phyloP scores from a whole-genome alignment of 2,329 filamentous ascomycete species.

The Epicoccum nigrum region DNA sequence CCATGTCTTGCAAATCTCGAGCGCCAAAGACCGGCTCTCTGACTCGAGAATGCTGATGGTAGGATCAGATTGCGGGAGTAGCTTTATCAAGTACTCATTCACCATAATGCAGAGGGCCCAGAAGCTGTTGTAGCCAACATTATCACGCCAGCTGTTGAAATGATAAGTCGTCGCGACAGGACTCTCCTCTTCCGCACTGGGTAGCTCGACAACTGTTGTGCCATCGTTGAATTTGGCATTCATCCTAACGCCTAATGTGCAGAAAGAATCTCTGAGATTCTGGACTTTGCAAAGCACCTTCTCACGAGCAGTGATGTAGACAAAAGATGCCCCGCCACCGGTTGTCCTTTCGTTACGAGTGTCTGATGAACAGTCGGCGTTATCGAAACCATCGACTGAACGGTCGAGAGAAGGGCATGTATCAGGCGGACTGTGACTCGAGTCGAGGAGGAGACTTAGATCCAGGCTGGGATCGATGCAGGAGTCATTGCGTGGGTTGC shows the following conservation, averaged over 20 bases:
- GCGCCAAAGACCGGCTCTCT: slow-evolving; percentile 34
- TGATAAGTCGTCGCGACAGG: slow-evolving; percentile 36
- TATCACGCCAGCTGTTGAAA: slow-evolving; percentile 39
- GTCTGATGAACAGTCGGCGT: slow-evolving; percentile 23
- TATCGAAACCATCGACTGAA: slow-evolving; percentile 24
- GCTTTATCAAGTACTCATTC: slow-evolving; percentile 38
- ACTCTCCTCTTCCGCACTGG: slow-evolving; percentile 23
- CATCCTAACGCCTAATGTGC: slow-evolving; percentile 25
- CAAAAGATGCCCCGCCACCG: neutral
- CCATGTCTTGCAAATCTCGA: slow-evolving; percentile 45
- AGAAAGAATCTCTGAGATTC: slow-evolving; percentile 32
- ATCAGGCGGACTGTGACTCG: slow-evolving; percentile 18
- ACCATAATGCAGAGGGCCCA: slow-evolving; percentile 41
- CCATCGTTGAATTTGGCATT: slow-evolving; percentile 31
- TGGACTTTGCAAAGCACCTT: slow-evolving; percentile 33
- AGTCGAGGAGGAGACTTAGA: slow-evolving; percentile 1
- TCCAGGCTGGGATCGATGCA: slow-evolving; percentile 12
- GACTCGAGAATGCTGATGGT: slow-evolving; percentile 29
- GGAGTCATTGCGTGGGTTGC: slow-evolving; percentile 6
- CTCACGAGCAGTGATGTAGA: slow-evolving; percentile 12
- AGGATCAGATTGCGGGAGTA: slow-evolving; percentile 33
- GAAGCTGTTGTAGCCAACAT: slow-evolving; percentile 41
- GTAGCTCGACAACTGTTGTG: slow-evolving; percentile 27
- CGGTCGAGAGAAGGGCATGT: slow-evolving; percentile 30
- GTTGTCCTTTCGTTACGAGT: slow-evolving; percentile 15